Evolutionary conservation across 2,329 filamentous ascomycete species (phyloP), one percentile per base, ranked within the genome.

Genomic region (Rosellinia necatrix): DNA sequence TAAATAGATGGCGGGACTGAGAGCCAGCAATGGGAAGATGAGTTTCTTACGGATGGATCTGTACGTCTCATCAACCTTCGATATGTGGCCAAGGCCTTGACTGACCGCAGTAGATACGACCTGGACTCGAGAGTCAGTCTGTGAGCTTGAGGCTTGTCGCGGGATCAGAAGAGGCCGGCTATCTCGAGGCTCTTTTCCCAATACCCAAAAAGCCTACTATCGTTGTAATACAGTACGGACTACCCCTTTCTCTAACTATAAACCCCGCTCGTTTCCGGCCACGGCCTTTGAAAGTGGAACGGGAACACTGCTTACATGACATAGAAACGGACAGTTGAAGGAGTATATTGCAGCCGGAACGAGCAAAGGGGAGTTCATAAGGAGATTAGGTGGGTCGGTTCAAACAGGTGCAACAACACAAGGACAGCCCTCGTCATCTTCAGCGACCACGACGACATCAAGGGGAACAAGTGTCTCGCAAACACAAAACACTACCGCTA

Each of bases 141-240:
- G 79, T 97, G 17, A 75, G 88, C 6, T 78, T 97, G 19, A 84
- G 87, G 47, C 78, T 97, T 19, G 74, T 80, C 29, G 85, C 87
- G 15, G 90, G 87, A 19, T 92, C 89, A 2, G 83, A 89, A 62
- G 92, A 96, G 76, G 91, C 91, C 8, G 86, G 83, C 5, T 96
- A 91, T 67, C 78, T 97, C 12, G 83, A 87, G 8, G 90, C 90
- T 41, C 90, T 96, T 66, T 96, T 91, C 66, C 90, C 91, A 0
- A 77, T 96, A n/a, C 82, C 84, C 1, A 85, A 85, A 63, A 85
- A 85, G n/a, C 92, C 93, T 0, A 89, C 89, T 1, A 74, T 96
- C 7, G 81, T 96, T 13, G 78, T 96, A 17, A 92, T 96, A 64
- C 85, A 87, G 83, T 88, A 76, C 49, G 80, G 68, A 38, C 21